phyloP scores from a whole-genome alignment of 805 yeast species.

The Danielia reshetovae region DNA sequence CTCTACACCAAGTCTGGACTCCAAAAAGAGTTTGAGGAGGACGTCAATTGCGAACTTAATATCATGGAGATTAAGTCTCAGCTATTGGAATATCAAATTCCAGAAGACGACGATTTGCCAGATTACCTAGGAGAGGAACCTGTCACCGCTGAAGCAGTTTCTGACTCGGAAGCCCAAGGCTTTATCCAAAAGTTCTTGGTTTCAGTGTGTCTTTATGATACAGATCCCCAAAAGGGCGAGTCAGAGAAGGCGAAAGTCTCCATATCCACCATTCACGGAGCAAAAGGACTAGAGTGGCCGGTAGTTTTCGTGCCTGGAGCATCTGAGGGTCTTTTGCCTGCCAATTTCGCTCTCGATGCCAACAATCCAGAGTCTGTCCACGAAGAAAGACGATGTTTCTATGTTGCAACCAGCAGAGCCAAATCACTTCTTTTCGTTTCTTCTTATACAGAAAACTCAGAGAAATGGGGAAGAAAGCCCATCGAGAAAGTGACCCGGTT shows the following conservation, averaged over 20 bases:
- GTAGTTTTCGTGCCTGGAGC: conserved; percentile 79
- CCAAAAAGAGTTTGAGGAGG: conserved; percentile 22
- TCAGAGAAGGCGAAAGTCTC: conserved; percentile 26
- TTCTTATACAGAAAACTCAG: conserved; percentile 19
- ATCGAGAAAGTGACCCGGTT: conserved; percentile 27
- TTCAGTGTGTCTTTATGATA: conserved; percentile 15
- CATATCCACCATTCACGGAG: conserved; percentile 82
- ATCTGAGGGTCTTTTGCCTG: conserved; percentile 64
- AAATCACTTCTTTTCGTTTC: conserved; percentile 51
- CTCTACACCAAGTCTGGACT: conserved; percentile 29
- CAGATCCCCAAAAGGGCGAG: conserved; percentile 18
- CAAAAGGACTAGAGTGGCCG: conserved; percentile 96
- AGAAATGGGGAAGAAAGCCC: conserved; percentile 20
- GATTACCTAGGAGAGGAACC: background rate
- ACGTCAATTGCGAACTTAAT: conserved; percentile 30
- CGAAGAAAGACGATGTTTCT: conserved; percentile 82
- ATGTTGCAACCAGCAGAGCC: conserved; percentile 88
- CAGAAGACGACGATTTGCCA: conserved; percentile 22
- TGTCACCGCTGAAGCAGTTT: background rate
- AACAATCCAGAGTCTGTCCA: conserved; percentile 34
- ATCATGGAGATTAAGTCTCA: conserved; percentile 38
- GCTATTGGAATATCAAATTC: conserved; percentile 28
- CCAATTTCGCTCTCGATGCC: conserved; percentile 39
- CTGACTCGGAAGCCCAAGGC: conserved; percentile 2
- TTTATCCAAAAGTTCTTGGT: conserved; percentile 11